These are phyloP conservation scores for Ophiostoma ips DNA, from an alignment of 2,329 filamentous ascomycete genomes.

Conservation along the genomic window DNA sequence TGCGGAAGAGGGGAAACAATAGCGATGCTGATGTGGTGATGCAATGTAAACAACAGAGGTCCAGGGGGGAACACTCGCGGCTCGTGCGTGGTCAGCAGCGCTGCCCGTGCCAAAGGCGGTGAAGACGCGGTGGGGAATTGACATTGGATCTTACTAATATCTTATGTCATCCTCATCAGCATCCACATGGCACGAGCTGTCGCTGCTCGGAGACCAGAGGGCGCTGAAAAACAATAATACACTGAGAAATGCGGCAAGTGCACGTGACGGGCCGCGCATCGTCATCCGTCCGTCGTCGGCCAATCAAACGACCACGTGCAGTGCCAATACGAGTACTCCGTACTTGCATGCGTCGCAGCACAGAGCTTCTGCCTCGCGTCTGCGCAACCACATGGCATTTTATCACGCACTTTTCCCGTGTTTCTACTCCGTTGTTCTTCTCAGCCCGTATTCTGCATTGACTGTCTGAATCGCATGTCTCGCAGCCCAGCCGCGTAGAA, in stretches of 20 bases:
- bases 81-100: background rate
- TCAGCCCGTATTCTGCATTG: too few species aligned
- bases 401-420: too few species aligned
- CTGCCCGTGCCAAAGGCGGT: slow-evolving; percentile 4
- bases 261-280: background rate
- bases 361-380: background rate
- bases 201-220: background rate
- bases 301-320: background rate
- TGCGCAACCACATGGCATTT: too few species aligned
- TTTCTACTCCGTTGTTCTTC: too few species aligned
- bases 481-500: too few species aligned
- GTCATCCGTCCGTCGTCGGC: too few species aligned
- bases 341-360: background rate
- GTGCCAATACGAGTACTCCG: background rate
- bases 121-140: background rate
- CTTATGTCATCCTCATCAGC: background rate
- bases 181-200: too few species aligned
- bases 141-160: background rate
- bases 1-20: background rate
- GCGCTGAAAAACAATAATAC: too few species aligned
- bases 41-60: background rate
- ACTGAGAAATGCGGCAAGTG: too few species aligned
- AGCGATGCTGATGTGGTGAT: background rate
- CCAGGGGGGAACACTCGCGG: background rate
- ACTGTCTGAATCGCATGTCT: too few species aligned